phyloP scores from a whole-genome alignment of 1,284 basidiomycete species.

The Boletus semigastroideus region DNA sequence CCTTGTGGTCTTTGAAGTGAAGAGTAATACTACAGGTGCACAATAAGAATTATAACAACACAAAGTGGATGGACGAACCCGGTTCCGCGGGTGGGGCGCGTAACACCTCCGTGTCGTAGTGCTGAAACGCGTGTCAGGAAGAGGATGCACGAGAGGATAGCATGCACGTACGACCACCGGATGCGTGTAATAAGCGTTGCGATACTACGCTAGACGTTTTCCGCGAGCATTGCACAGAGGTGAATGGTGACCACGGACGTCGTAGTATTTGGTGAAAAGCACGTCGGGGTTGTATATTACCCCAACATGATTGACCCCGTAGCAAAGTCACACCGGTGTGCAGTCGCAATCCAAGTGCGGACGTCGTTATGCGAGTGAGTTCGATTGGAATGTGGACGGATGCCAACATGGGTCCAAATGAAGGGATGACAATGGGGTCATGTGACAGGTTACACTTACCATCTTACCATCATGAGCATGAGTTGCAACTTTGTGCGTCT shows the following conservation, averaged over 20 bases:
- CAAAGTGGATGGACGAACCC: constrained; percentile 51
- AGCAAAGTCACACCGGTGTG: neutral
- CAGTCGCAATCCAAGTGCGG: constrained; percentile 9
- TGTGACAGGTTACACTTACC: neutral
- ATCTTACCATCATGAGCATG: neutral
- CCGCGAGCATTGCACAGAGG: neutral
- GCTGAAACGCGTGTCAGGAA: constrained; percentile 14
- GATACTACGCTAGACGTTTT: neutral
- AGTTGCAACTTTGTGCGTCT: constrained; percentile 22
- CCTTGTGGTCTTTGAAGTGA: constrained; percentile 88
- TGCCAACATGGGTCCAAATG: neutral
- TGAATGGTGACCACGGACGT: neutral
- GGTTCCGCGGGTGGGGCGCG: constrained; percentile 52
- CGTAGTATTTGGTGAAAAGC: constrained; percentile 8
- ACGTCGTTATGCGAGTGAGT: constrained; percentile 18
- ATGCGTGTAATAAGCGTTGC: constrained; percentile 19
- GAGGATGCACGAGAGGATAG: neutral
- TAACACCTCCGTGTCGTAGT: constrained; percentile 42
- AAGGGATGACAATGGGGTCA: neutral
- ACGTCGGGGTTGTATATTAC: constrained; percentile 1
- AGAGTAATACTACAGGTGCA: constrained; percentile 71
- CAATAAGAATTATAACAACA: neutral
- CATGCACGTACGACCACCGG: constrained; percentile 11
- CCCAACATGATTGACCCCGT: neutral
- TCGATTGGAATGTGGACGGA: constrained; percentile 4